Percentiles rank a stretch among this genome's conserved stretches.
These are phyloP conservation scores for Elsinoe batatas DNA, from an alignment of 2,329 filamentous ascomycete species.

Conservation along the genomic window DNA sequence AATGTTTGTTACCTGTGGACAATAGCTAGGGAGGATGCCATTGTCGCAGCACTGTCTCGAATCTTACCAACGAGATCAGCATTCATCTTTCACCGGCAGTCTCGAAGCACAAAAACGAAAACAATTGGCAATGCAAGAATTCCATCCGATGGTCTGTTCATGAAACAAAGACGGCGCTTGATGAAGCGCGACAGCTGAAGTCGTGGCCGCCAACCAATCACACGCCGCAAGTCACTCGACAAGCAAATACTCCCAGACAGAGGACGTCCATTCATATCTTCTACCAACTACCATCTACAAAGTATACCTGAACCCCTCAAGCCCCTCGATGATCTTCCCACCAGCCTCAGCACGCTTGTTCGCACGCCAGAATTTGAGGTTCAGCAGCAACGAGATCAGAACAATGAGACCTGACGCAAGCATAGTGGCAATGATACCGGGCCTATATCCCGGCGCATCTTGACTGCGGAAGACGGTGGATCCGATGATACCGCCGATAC, in stretches of 20 bases:
- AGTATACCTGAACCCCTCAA: conserved; percentile 28
- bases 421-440: conserved; percentile 26
- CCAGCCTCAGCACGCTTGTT: conserved; percentile 28
- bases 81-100: neutral
- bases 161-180: conserved; percentile 5
- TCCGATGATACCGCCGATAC: conserved; percentile 60
- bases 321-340: conserved; percentile 27
- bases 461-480: conserved; percentile 26
- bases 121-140: neutral
- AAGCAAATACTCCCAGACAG: too few species aligned
- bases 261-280: neutral
- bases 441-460: conserved; percentile 25
- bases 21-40: neutral
- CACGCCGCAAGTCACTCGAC: neutral
- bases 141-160: neutral
- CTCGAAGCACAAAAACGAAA: neutral
- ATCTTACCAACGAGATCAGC: neutral
- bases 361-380: conserved; percentile 26
- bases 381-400: conserved; percentile 23
- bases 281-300: conserved; percentile 15
- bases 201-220: neutral
- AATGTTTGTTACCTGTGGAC: neutral
- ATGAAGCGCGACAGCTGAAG: neutral
- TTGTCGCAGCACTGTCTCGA: neutral
- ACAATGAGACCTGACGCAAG: conserved; percentile 23